A percentile compares a stretch with the other conserved stretches of the same genome.
Evolutionary conservation across 108 stramenopile species (phyloP).

Genomic region (Cyclotella distinguenda): DNA sequence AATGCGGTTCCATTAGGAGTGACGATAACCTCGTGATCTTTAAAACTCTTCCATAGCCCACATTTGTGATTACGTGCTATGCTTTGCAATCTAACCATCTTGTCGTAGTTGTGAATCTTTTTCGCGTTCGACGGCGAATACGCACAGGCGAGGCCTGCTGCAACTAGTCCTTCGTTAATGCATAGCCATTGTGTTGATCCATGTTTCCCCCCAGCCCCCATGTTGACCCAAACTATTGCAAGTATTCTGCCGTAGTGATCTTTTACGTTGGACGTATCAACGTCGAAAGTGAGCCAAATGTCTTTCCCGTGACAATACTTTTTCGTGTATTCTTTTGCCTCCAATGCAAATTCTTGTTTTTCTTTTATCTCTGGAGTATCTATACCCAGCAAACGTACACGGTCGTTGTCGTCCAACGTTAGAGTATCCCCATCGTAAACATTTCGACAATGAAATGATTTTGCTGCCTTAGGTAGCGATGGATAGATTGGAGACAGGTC

Average conservation of each 20-base stretch:
- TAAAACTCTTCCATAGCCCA: conserved; percentile 46
- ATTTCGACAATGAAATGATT: conserved; percentile 53
- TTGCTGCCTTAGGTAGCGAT: conserved; percentile 52
- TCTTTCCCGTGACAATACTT: conserved; percentile 54
- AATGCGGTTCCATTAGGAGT: conserved; percentile 71
- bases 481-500: conserved; percentile 50
- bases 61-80: conserved; percentile 41
- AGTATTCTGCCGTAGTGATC: conserved; percentile 77
- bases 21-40: conserved; percentile 47
- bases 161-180: conserved; percentile 79
- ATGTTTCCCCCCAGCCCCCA: conserved; percentile 15
- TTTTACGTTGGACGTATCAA: conserved; percentile 38
- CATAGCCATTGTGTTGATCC: conserved; percentile 53
- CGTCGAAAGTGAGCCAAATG: conserved; percentile 52
- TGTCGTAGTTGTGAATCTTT: conserved; percentile 59
- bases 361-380: conserved; percentile 83
- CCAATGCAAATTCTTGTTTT: conserved; percentile 71
- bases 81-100: conserved; percentile 57
- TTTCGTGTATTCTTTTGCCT: conserved; percentile 79
- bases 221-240: conserved; percentile 57
- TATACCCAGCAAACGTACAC: conserved; percentile 73
- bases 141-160: conserved; percentile 54
- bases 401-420: conserved; percentile 58
- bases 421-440: conserved; percentile 85
- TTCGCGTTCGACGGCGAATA: conserved; percentile 55